Evolutionary conservation across 768 basidiomycete species (phyloP).

Genomic region (Boletus reticuloceps): DNA sequence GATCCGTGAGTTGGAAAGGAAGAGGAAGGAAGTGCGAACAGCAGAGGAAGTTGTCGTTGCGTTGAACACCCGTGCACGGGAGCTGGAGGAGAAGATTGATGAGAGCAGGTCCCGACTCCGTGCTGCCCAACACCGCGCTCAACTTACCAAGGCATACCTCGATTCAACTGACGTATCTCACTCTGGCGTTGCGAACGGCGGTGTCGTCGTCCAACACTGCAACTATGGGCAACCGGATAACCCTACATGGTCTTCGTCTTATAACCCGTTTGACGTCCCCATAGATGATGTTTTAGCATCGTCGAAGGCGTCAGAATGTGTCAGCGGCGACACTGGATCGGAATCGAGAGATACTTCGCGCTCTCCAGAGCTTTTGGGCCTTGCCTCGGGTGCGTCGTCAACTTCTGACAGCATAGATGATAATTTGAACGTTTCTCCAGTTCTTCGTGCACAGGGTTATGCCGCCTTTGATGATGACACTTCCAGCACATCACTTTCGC

Average conservation of each 20-base stretch:
- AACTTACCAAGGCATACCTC: conserved; percentile 39
- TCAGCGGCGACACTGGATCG: conserved; percentile 4
- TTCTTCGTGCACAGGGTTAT: conserved; percentile 38
- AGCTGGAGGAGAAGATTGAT: conserved; percentile 69
- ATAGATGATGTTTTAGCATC: conserved; percentile 19
- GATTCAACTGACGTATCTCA: conserved; percentile 15
- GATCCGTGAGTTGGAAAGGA: conserved; percentile 47
- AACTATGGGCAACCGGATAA: conserved; percentile 15
- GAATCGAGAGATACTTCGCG: conserved; percentile 14
- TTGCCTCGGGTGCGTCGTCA: conserved; percentile 32
- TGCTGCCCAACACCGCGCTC: conserved; percentile 56
- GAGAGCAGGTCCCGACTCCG: conserved; percentile 60
- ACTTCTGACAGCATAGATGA: conserved; percentile 16
- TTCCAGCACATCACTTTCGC: conserved; percentile 23
- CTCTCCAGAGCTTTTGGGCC: conserved; percentile 29
- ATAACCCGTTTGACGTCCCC: conserved; percentile 30
- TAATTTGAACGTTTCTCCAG: conserved; percentile 12
- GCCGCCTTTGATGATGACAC: conserved; percentile 41
- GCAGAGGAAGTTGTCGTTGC: conserved; percentile 66
- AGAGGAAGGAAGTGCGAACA: conserved; percentile 51
- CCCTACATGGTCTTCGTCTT: conserved; percentile 25
- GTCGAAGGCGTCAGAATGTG: conserved; percentile 10
- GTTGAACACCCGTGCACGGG: conserved; percentile 63
- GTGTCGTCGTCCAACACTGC: conserved; percentile 3
- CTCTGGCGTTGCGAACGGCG: conserved; percentile 3